Evolutionary conservation across 2,329 filamentous ascomycete genomes (phyloP).

Genomic region (Leptographium wingfieldii): DNA sequence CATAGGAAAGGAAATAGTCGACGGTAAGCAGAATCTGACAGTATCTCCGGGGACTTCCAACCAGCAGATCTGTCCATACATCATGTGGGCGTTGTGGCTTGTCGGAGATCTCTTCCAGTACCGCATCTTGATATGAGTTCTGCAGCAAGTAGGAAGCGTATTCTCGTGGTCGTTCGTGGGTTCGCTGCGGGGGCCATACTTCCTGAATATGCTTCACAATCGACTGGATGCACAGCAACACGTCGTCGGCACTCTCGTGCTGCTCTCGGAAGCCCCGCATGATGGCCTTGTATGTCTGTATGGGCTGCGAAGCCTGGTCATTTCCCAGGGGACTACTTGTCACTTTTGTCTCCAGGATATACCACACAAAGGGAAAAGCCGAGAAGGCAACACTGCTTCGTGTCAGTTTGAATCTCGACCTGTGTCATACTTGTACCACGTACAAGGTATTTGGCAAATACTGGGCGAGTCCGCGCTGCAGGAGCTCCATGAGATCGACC

Average conservation of each 20-base stretch:
- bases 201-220: neutral
- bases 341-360: neutral
- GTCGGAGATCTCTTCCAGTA: neutral
- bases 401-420: neutral
- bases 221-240: neutral
- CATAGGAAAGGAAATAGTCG: neutral
- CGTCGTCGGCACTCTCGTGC: neutral
- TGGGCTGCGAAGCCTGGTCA: neutral
- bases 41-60: neutral
- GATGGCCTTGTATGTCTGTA: neutral
- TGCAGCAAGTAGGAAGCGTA: neutral
- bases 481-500: neutral
- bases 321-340: neutral
- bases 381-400: neutral
- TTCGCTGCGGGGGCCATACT: neutral
- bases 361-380: neutral
- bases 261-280: neutral
- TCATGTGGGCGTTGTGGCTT: neutral
- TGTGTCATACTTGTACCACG: neutral
- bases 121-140: neutral
- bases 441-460: constrained; percentile 1
- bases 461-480: neutral
- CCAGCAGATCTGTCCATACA: neutral
- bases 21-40: neutral
- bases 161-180: neutral